Conservation (phyloP, 2,329 filamentous ascomycete genomes). For the Metarhizium brunneum region DNA sequence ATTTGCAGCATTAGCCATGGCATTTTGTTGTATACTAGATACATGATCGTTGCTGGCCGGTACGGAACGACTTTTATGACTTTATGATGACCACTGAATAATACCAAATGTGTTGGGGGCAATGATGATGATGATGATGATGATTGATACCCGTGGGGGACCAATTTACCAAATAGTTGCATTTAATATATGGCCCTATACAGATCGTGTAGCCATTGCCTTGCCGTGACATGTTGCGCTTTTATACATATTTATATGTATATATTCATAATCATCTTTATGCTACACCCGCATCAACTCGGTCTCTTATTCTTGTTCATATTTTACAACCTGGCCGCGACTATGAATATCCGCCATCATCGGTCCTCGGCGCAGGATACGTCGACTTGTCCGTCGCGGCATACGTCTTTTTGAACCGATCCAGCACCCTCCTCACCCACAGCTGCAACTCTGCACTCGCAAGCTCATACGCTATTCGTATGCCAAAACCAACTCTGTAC, state of each 20-base stretch:
- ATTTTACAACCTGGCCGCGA: too few species aligned
- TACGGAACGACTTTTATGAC: slow-evolving; percentile 14
- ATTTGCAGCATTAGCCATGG: slow-evolving; percentile 4
- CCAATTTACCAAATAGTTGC: neutral
- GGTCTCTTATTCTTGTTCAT: neutral
- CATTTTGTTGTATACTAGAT: slow-evolving; percentile 6
- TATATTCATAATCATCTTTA: too few species aligned
- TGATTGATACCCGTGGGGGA: neutral
- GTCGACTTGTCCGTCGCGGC: slow-evolving; percentile 21
- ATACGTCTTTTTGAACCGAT: slow-evolving; percentile 21
- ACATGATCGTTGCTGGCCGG: slow-evolving; percentile 17
- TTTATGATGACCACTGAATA: slow-evolving; percentile 2
- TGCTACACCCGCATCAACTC: neutral
- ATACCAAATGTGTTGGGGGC: neutral
- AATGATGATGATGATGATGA: neutral
- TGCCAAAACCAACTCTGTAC: slow-evolving; percentile 25
- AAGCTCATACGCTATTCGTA: slow-evolving; percentile 31
- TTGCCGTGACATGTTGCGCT: neutral
- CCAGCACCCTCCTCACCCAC: slow-evolving; percentile 24
- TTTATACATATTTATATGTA: too few species aligned
- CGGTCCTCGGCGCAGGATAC: slow-evolving; percentile 16
- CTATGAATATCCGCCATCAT: slow-evolving; percentile 6
- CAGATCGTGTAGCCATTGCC: neutral
- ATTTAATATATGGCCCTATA: neutral
- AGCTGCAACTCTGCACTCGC: slow-evolving; percentile 21